Base-by-base conservation (phyloP, 371 early-diverging fungal genomes). In the Encephalitozoon intestinalis region DNA sequence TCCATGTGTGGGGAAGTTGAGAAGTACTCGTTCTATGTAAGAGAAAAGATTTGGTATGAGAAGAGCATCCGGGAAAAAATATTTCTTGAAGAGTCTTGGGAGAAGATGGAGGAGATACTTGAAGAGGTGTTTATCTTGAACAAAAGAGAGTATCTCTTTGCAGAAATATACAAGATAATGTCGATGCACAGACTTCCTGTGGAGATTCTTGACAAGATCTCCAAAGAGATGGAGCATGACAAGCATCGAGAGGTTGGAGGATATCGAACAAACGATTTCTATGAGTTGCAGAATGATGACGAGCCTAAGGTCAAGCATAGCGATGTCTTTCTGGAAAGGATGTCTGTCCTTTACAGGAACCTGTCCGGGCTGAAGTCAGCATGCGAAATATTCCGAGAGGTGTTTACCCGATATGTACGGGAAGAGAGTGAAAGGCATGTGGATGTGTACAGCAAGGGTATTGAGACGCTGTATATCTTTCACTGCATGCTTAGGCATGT, bases 381-480 rank as follows among this genome's bases (percentile, higher is more conserved):
- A 40, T 66, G 37, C 21, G 67, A 37, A 9, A 51, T 73, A 25
- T 37, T 73, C n/a, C 23, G 53, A 8, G 40, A 37, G 2, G 74
- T 73, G 18, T 39, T 73, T 23, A 12, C 52, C 12, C 64, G 53
- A 41, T 73, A 52, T 66, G n/a, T 73, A 26, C 5, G 11, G 46
- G 40, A 37, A 25, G 15, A 51, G 43, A 40, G 64, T 40, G 28
- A 63, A 21, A 31, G 15, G 37, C n/a, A 63, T 40, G 26, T n/a
- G 2, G 43, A 66, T 73, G 34, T 63, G 15, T 50, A 66, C 11
- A 52, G 66, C 30, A 66, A n/a, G 15, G 52, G 63, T 15, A 65
- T 66, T 37, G 74, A 73, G 34, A 49, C 74, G 0, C 43, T 73
- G 37, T 73, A 73, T 31, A 51, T 65, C 15, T 73, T 73, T 53